Base-by-base conservation (phyloP, 805 yeast genomes). In the Candida namnaoensis region DNA sequence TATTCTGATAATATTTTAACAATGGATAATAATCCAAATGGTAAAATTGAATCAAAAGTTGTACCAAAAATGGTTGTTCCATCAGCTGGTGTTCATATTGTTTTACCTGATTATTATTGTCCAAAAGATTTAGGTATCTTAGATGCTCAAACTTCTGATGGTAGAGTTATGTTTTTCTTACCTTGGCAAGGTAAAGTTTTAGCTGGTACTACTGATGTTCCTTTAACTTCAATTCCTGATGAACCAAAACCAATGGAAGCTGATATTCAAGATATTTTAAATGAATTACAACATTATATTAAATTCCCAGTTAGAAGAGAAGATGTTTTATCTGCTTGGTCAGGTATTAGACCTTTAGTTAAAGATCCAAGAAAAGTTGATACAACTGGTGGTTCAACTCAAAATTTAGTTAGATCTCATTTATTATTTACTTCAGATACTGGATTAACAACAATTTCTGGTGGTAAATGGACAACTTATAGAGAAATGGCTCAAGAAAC, bases 391-490 rank as follows among this genome's bases (percentile, higher is more conserved):
- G 58, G 42, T 47, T 69, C 80, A 38, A 90, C 97, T 44, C 93
- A 88, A 67, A 90, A 88, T 41, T 71, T 90, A 49, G 98, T 90
- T 36, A 82, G 98, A 68, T 83, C 86, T 51, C 98, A 90, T 64
- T 71, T 90, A 53, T 73, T 90, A 41, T 74, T 82, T 54, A 71
- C 77, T 28, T 76, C 95, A 32, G 78, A 72, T 44, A 72, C 83
- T 42, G 93, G 91, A 25, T 74, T 90, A 51, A 71, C 90, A 34
- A 90, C 98, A 34, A 84, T 90, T 50, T 82, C 95, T 15, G 98
- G 97, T 56, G 98, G 98, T 62, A 90, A 90, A 68, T 90, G 98
- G 98, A 90, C 98, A 41, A 90, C 98, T 33, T 91, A 90, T 71
- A 77, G 97, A 69, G 95, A 88, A 69, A 90, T 90, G 97, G 96